These are phyloP conservation scores for Apiospora hydei DNA, from an alignment of 2,329 filamentous ascomycete genomes.

Conservation along the genomic window DNA sequence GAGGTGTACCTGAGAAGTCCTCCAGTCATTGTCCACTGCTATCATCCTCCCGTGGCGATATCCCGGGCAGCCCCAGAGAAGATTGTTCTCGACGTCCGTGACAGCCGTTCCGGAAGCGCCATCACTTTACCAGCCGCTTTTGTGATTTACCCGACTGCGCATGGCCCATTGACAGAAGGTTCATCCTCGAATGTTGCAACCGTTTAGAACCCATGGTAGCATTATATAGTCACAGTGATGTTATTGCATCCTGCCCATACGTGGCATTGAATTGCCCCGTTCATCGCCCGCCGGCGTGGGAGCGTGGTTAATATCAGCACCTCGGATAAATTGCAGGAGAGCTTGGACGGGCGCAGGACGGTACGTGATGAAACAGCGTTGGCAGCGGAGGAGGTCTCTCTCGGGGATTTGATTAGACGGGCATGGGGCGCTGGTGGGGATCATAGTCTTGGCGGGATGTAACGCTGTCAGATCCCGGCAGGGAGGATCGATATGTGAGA, in stretches of 20 bases:
- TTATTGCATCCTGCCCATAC: background rate
- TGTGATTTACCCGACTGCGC: background rate
- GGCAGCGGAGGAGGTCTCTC: background rate
- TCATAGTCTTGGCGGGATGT: background rate
- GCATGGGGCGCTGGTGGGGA: background rate
- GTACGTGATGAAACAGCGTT: background rate
- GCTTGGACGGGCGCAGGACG: background rate
- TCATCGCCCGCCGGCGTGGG: background rate
- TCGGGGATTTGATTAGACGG: background rate
- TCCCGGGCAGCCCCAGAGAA: background rate
- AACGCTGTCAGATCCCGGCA: background rate
- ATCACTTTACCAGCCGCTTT: constrained; percentile 6
- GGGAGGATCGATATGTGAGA: background rate
- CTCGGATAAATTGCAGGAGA: constrained; percentile 14
- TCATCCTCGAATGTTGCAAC: background rate
- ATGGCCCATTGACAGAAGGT: background rate
- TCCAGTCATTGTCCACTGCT: background rate
- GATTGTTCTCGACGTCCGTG: background rate
- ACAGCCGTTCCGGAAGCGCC: background rate
- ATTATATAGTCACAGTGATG: background rate
- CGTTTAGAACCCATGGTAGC: constrained; percentile 8
- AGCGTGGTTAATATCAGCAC: constrained; percentile 17
- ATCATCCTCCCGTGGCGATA: background rate
- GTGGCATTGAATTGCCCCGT: constrained; percentile 9
- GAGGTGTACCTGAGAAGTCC: no score